Base-by-base conservation (phyloP, 2,329 filamentous ascomycete genomes). In the Neurospora crassa region DNA sequence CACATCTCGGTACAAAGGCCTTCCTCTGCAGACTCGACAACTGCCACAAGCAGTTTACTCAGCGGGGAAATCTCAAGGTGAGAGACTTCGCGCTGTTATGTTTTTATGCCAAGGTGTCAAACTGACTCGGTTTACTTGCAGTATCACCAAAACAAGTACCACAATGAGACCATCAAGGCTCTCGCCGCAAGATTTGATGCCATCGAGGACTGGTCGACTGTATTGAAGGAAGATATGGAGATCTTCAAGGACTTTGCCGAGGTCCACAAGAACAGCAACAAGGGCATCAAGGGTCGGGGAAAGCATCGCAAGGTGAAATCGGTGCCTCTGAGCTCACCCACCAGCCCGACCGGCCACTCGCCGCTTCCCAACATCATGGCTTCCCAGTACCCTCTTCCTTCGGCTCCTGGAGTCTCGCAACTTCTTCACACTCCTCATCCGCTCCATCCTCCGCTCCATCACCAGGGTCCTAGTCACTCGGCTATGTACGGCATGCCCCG, bases 261-360 rank as follows among this genome's bases (percentile, higher is more conserved):
- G 0, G 85, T 97, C n/a, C 97, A 97, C 86, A 97, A 97, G 84
- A 96, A 98, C 82, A 94, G 92, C 82, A 98, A 98, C 86, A 97
- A 97, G 81, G 96, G 96, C 1, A 97, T 98, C 84, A 98, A 97
- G 82, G 96, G 96, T 12, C 90, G 96, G 67, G 96, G 96, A 63
- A 96, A 95, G 79, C 92, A 94, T 76, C 86, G 93, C 71, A 89
- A 89, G 71, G 91, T 94, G 70, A 79, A 79, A 67, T 74, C 75
- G 24, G 41, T 76, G n/a, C 6, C 70, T 2, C 72, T 70, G 2
- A 70, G 68, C 2, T 68, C 72, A 34, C 69, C 71, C 1, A 69
- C 70, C 10, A 71, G 47, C 47, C 68, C 74, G 4, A 53, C 69
- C 37, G 69, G 69, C 1, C 53, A 63, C 53, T 63, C 53, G 53